Evolutionary conservation across 179 eudicot species (phyloP), one percentile per base, ranked within the genome.

Genomic region (Pouteria campechiana): DNA sequence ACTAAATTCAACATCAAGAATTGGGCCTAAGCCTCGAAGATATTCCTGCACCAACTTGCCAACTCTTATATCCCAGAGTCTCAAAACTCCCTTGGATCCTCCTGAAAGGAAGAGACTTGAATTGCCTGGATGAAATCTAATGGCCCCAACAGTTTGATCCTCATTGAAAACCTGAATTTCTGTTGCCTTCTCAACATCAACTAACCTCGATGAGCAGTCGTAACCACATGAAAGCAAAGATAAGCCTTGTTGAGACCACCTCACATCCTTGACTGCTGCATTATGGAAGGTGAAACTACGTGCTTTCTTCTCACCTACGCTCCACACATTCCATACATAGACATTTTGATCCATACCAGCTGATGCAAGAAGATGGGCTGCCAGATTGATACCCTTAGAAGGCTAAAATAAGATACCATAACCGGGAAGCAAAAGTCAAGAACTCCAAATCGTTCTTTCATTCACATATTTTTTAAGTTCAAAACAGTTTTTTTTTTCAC

Each of bases 311-410:
- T 82, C 46, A 36, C 46, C 70, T 63, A 44, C 61, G 43, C 71
- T 74, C 96, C 94, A 90, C 27, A 76, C 93, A 59, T 77, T 90
- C 98, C 98, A 90, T 63, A 86, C 69, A 59, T 55, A 61, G 38
- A 82, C 64, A 18, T 57, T 58, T 17, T 75, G 66, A 70, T 90
- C 98, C 96, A 90, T 81, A 44, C 93, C 90, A 47, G 94, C 87
- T 69, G 98, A 90, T 47, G 96, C 98, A 57, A 86, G 86, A 54
- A 90, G 98, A 62, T 90, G 98, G 58, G 85, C 96, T 90, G 98
- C 50, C 36, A 50, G 12, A 35, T 55, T 52, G 38, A 63, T 53
- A 21, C 54, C 15, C 69, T 70, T 44, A 78, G 67, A 67, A 57
- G 35, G 36, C 19, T 42, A 41, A 33, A 31, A 46, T 45, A 21